Percentiles rank a stretch among this genome's conserved stretches.
Evolutionary conservation across 148 eudicot genomes (phyloP).

Genomic region (Rhododendron molle): DNA sequence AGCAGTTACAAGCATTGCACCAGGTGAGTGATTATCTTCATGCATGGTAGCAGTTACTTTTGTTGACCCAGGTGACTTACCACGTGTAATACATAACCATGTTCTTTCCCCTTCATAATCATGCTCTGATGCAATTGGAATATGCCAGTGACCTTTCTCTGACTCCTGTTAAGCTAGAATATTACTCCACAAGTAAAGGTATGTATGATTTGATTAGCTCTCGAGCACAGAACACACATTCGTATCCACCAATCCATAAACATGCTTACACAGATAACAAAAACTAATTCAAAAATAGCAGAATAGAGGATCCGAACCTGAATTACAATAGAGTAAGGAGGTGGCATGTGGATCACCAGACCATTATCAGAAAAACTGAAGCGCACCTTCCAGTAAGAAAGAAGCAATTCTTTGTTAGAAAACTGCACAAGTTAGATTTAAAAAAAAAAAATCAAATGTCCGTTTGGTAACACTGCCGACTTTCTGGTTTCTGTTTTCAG

Average conservation of each 20-base stretch:
- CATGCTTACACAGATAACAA: neutral
- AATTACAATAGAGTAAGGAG: slow-evolving; percentile 83
- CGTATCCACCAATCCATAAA: neutral
- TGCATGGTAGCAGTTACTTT: slow-evolving; percentile 18
- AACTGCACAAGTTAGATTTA: neutral
- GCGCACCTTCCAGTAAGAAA: slow-evolving; percentile 51
- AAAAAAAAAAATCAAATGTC: neutral
- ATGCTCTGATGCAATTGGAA: slow-evolving; percentile 67
- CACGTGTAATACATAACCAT: slow-evolving; percentile 76
- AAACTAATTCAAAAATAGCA: neutral
- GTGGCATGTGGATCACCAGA: slow-evolving; percentile 85
- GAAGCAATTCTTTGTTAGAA: slow-evolving; percentile 6
- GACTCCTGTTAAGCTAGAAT: slow-evolving; percentile 55
- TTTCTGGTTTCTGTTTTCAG: neutral
- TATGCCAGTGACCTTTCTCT: slow-evolving; percentile 82
- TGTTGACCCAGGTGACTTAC: slow-evolving; percentile 23
- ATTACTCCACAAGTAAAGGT: neutral
- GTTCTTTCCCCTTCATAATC: slow-evolving; percentile 59
- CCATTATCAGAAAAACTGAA: slow-evolving; percentile 72
- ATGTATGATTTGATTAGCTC: neutral
- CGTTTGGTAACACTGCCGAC: neutral
- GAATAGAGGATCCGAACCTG: slow-evolving; percentile 44
- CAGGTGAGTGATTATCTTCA: neutral
- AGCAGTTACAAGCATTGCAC: too few species aligned
- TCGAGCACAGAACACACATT: neutral